Evolutionary conservation across 148 eudicot species (phyloP).

Genomic region (Nepenthes mirabilis): DNA sequence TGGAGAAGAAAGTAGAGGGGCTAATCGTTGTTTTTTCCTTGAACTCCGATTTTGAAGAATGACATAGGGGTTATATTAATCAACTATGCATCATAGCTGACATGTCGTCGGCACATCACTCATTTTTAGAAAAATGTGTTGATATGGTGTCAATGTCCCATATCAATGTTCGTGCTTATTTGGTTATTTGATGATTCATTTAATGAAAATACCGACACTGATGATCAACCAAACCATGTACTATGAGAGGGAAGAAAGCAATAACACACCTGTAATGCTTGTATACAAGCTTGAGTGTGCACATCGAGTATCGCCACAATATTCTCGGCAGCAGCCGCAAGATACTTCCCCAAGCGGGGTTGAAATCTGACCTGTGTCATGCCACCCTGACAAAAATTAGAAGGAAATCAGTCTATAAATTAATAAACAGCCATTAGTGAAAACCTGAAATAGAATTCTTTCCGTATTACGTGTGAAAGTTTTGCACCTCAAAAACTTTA

Average conservation of each 20-base stretch:
- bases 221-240: not conserved
- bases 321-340: constrained; percentile 27
- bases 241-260: not conserved
- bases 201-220: not conserved
- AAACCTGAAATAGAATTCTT: not conserved
- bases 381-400: constrained; percentile 7
- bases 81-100: too few species aligned
- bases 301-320: constrained; percentile 20
- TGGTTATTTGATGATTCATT: too few species aligned
- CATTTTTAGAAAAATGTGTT: too few species aligned
- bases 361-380: constrained; percentile 16
- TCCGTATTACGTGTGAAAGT: not conserved
- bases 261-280: constrained; percentile 18
- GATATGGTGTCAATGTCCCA: too few species aligned
- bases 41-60: too few species aligned
- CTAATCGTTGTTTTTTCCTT: too few species aligned
- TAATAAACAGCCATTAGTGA: not conserved
- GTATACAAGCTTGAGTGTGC: constrained; percentile 11
- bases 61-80: too few species aligned
- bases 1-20: too few species aligned
- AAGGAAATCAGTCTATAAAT: not conserved
- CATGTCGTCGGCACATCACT: too few species aligned
- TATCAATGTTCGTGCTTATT: too few species aligned
- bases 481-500: constrained; percentile 12
- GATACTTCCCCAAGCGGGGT: constrained; percentile 11